A percentile compares a stretch with the other conserved stretches of the same genome.
These are phyloP conservation scores for Solanum ahanhuiri DNA, from an alignment of 257 asterid species.

Conservation along the genomic window DNA sequence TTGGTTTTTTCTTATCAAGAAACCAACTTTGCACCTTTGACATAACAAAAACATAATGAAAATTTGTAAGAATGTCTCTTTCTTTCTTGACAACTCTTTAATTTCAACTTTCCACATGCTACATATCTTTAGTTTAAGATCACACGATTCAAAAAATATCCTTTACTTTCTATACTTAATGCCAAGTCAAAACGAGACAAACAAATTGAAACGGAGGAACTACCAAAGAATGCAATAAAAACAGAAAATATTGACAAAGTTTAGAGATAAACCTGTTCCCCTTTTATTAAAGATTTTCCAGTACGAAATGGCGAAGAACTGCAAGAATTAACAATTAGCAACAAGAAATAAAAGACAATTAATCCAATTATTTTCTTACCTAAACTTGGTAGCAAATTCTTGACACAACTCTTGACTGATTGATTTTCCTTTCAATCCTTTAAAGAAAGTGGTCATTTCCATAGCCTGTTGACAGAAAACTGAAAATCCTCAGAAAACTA, in stretches of 20 bases:
- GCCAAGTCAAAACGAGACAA: neutral
- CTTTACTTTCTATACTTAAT: neutral
- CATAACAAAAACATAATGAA: neutral
- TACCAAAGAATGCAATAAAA: neutral
- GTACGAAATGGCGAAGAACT: constrained; percentile 50
- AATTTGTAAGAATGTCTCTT: neutral
- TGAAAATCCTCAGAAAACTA: neutral
- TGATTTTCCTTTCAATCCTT: constrained; percentile 28
- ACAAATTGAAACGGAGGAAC: neutral
- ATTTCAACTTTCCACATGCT: neutral
- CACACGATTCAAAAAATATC: neutral
- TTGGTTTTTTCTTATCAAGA: constrained; percentile 19
- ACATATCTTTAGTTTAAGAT: too few species aligned
- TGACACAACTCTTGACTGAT: constrained; percentile 32
- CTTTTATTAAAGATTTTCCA: constrained; percentile 31
- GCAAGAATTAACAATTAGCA: constrained; percentile 13
- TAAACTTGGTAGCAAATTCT: constrained; percentile 60
- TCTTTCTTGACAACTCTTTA: neutral
- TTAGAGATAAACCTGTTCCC: constrained; percentile 57
- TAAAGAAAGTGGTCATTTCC: constrained; percentile 41
- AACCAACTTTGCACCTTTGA: constrained; percentile 71
- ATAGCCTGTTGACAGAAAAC: constrained; percentile 29
- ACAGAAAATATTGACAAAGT: neutral
- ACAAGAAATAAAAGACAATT: neutral
- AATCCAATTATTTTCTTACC: constrained; percentile 10